phyloP scores from a whole-genome alignment of 345 rosid species.

The Salix exigua region DNA sequence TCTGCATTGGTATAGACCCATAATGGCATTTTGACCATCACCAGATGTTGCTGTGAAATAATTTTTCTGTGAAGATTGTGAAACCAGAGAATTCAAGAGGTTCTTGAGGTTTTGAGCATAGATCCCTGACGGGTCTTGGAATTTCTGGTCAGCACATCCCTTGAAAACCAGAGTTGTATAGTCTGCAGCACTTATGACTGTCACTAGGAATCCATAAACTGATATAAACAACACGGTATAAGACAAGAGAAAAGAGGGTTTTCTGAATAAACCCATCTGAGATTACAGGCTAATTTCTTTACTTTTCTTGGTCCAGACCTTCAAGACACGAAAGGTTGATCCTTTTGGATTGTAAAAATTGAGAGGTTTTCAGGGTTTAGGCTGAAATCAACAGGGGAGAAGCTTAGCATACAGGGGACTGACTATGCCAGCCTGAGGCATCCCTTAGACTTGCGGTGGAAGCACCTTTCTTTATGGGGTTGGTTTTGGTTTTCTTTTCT shows the following conservation, averaged over 20 bases:
- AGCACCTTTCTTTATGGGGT: constrained; percentile 6
- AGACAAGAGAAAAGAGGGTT: constrained; percentile 8
- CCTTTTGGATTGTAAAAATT: not conserved
- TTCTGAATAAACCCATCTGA: constrained; percentile 27
- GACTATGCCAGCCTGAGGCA: too few relatives aligned
- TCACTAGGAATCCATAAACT: constrained; percentile 4
- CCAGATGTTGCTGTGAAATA: constrained; percentile 54
- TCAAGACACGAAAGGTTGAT: constrained; percentile 10
- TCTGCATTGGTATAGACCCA: constrained; percentile 79
- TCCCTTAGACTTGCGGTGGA: not conserved
- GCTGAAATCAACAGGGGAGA: not conserved
- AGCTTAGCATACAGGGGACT: not conserved
- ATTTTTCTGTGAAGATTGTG: constrained; percentile 50
- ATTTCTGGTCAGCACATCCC: constrained; percentile 70
- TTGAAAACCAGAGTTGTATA: constrained; percentile 53
- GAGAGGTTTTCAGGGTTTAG: constrained; percentile 11
- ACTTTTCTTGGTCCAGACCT: not conserved
- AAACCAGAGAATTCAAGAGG: constrained; percentile 47
- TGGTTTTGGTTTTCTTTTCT: not conserved
- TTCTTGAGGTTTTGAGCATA: constrained; percentile 58
- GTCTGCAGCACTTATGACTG: constrained; percentile 29
- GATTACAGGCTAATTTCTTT: not conserved
- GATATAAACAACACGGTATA: constrained; percentile 12
- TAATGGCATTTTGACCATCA: constrained; percentile 44
- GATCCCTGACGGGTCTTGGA: constrained; percentile 54